Evolutionary conservation across 2,329 filamentous ascomycete species (phyloP).

Genomic region (Penicillium psychrosexuale): DNA sequence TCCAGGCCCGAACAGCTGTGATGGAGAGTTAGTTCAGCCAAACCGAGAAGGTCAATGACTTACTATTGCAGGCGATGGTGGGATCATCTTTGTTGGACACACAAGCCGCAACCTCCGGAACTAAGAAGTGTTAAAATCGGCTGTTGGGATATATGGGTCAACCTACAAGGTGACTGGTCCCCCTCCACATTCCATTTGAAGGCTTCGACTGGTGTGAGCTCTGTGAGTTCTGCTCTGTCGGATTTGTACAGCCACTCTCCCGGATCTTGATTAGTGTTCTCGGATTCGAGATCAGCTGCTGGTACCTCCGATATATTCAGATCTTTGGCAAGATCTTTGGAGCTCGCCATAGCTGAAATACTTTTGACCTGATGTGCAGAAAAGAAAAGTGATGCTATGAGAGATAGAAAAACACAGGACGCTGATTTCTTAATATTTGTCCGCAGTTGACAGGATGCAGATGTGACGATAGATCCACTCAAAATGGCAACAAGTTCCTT

Average conservation of each 20-base stretch:
- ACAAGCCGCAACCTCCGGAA: conserved; percentile 39
- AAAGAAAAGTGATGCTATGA: not conserved
- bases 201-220: conserved; percentile 36
- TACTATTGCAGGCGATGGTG: conserved; percentile 33
- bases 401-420: too few relatives aligned
- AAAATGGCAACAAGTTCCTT: not conserved
- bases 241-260: conserved; percentile 7
- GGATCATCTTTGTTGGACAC: conserved; percentile 37
- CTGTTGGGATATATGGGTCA: not conserved
- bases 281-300: conserved; percentile 9
- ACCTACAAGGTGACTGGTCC: conserved; percentile 38
- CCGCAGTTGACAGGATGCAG: not conserved
- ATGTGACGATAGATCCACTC: conserved; percentile 6
- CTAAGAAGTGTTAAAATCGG: conserved; percentile 18
- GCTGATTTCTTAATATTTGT: not conserved
- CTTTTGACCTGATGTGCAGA: not conserved
- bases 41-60: not conserved
- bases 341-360: not conserved
- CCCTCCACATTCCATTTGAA: conserved; percentile 40
- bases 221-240: conserved; percentile 23
- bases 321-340: not conserved
- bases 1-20: conserved; percentile 32
- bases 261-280: conserved; percentile 1
- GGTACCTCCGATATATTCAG: not conserved
- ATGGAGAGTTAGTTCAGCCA: not conserved